Evolutionary conservation across 306 rosid genomes (phyloP).

Genomic region (Cucurbita argyrosperma): DNA sequence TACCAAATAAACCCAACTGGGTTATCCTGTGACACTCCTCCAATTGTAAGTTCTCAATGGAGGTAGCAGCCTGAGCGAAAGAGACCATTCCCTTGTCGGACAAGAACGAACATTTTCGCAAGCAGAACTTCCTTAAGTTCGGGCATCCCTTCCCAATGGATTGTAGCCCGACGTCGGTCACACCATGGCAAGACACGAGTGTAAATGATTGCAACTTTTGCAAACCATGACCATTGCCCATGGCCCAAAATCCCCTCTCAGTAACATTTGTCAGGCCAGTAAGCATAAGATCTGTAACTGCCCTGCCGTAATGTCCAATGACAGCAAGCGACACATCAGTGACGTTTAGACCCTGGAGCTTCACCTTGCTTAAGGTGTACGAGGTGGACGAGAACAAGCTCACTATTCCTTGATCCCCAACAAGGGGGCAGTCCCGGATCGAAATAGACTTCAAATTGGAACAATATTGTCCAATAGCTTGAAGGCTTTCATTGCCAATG

Average conservation of each 20-base stretch:
- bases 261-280: constrained; percentile 45
- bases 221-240: constrained; percentile 78
- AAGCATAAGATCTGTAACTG: constrained; percentile 50
- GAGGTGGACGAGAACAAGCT: constrained; percentile 49
- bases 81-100: constrained; percentile 74
- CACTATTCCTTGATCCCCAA: constrained; percentile 71
- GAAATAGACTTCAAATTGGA: constrained; percentile 49
- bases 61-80: constrained; percentile 44
- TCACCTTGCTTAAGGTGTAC: constrained; percentile 40
- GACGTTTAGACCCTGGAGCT: constrained; percentile 58
- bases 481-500: constrained; percentile 69
- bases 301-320: constrained; percentile 72
- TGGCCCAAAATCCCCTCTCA: constrained; percentile 88
- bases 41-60: constrained; percentile 65
- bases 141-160: constrained; percentile 87
- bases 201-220: constrained; percentile 61
- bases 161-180: constrained; percentile 59
- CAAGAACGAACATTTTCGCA: constrained; percentile 47
- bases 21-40: constrained; percentile 92
- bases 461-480: constrained; percentile 62
- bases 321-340: constrained; percentile 80
- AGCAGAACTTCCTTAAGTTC: constrained; percentile 46
- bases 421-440: constrained; percentile 42
- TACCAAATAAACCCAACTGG: constrained; percentile 61
- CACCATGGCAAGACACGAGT: constrained; percentile 53